Base-by-base conservation (phyloP, 139 green algal species). In the Limnomonas spitsbergensis region DNA sequence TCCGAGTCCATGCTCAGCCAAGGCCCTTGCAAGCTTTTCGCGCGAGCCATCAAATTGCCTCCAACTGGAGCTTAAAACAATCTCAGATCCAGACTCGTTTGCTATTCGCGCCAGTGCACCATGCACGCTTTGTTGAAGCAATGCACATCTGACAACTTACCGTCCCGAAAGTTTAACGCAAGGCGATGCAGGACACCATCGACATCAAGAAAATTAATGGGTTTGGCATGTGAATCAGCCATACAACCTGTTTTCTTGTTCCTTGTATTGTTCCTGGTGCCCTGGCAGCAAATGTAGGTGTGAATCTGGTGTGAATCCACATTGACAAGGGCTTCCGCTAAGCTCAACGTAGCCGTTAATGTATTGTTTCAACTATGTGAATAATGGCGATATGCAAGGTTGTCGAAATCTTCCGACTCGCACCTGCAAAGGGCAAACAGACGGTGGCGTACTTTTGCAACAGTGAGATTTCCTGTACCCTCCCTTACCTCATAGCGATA, bases 381-480 rank as follows among this genome's bases (percentile, higher is more conserved):
- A 14, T 61, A n/a, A n/a, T n/a, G n/a, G n/a, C n/a, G n/a, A n/a
- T 61, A 61, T 14, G 14, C 14, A 61, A 61, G 14, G 47, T 61
- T 29, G 47, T 61, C 47, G 20, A 14, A 29, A 29, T 20, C 47
- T 61, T 61, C 20, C 47, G 14, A 61, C 20, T 61, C 47, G 14
- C 47, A 61, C 14, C 14, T 61, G 20, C 14, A 14, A 72, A 36
- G 61, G 61, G 27, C 27, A 72, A 72, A 37, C 61, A 72, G 61
- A 72, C 9, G 29, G 68, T 74, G 24, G 68, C 68, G 14, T 74
- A 74, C 68, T 74, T 74, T 32, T 74, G 42, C 34, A 32, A 74
- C 36, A 74, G 68, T 74, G 36, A 47, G 68, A 53, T 47, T 4
- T 9, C 7, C 7, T 47, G 35, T 32, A 74, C 14, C 29, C 7